phyloP scores from a whole-genome alignment of 139 green algal genomes.

The Chlamydomonas schloesseri region DNA sequence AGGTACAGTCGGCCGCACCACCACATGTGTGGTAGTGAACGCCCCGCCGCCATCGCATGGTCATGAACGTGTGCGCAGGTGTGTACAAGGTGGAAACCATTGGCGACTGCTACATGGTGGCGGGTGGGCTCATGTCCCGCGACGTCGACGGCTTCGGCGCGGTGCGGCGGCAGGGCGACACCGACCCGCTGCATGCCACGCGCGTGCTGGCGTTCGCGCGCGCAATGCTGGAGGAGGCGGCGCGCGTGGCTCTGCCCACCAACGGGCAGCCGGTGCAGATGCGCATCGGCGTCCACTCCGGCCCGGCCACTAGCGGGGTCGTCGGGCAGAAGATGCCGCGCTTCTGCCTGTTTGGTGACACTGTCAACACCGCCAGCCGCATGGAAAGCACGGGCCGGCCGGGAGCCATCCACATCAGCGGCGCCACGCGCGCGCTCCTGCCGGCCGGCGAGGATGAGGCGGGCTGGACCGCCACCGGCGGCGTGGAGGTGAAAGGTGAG shows the following conservation, averaged over 20 bases:
- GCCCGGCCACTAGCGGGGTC: slow-evolving; percentile 52
- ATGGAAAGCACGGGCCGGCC: slow-evolving; percentile 64
- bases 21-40: too few relatives aligned
- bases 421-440: not conserved
- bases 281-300: slow-evolving; percentile 65
- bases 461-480: slow-evolving; percentile 12
- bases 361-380: slow-evolving; percentile 67
- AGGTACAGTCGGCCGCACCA: too few relatives aligned
- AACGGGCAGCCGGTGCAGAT: slow-evolving; percentile 44
- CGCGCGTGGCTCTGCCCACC: not conserved
- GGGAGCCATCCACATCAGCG: slow-evolving; percentile 47
- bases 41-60: too few relatives aligned
- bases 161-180: not conserved
- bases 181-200: slow-evolving; percentile 48
- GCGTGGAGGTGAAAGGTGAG: slow-evolving; percentile 59
- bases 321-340: slow-evolving; percentile 59
- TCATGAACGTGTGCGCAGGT: too few relatives aligned
- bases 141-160: not conserved
- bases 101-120: not conserved
- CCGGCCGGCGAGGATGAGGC: not conserved
- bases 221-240: slow-evolving; percentile 41
- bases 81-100: not conserved
- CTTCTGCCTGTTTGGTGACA: slow-evolving; percentile 63
- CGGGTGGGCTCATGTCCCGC: not conserved
- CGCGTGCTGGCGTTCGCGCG: slow-evolving; percentile 38